Percentiles rank a stretch among this genome's conserved stretches.
These are phyloP conservation scores for Sambucus nigra DNA, from an alignment of 129 eudicot species.

Conservation along the genomic window DNA sequence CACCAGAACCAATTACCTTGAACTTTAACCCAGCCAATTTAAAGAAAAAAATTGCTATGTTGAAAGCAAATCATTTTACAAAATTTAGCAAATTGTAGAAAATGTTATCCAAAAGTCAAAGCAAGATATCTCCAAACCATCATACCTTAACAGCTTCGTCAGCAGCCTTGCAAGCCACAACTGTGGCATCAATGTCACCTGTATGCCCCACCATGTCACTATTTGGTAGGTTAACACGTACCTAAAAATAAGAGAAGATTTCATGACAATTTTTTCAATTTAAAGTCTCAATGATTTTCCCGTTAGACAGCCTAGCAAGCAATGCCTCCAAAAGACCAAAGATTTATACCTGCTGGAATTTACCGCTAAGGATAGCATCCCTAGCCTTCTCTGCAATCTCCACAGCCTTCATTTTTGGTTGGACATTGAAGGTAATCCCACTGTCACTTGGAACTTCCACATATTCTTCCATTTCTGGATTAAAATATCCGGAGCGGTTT, in stretches of 20 bases:
- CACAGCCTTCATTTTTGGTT: constrained; percentile 65
- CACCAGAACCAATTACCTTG: no score
- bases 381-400: constrained; percentile 60
- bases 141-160: constrained; percentile 63
- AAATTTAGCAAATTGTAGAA: not conserved
- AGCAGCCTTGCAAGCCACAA: constrained; percentile 60
- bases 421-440: constrained; percentile 54
- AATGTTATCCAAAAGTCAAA: not conserved
- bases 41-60: no score
- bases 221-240: constrained; percentile 63
- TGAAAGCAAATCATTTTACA: not conserved
- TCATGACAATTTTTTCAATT: no score
- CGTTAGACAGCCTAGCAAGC: not conserved
- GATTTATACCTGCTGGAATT: constrained; percentile 45
- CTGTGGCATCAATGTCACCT: constrained; percentile 58
- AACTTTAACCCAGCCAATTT: no score
- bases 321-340: not conserved
- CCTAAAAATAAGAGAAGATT: constrained; percentile 21
- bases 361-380: constrained; percentile 57
- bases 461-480: constrained; percentile 49
- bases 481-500: constrained; percentile 57
- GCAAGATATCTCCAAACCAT: not conserved
- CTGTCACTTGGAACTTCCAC: constrained; percentile 61
- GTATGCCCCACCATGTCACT: constrained; percentile 73
- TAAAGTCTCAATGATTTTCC: not conserved